These are phyloP conservation scores for Abrus pulchellus DNA, from an alignment of 306 rosid species.

Conservation along the genomic window DNA sequence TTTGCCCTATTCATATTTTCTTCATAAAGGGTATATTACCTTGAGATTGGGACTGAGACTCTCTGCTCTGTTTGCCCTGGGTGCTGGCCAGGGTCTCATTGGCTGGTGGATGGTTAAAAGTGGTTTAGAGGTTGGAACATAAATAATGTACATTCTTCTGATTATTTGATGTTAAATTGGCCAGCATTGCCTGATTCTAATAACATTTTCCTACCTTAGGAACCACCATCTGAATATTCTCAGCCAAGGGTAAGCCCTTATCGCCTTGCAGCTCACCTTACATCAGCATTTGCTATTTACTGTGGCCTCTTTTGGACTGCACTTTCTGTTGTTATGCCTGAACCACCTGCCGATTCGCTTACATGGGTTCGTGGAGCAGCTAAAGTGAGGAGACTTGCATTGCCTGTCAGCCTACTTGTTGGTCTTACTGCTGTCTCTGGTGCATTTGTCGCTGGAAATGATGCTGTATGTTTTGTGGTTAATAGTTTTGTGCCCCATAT, in stretches of 20 bases:
- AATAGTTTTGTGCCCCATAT: slow-evolving; percentile 28
- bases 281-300: slow-evolving; percentile 93
- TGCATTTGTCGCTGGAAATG: slow-evolving; percentile 97
- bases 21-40: slow-evolving; percentile 85
- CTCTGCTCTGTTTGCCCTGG: slow-evolving; percentile 75
- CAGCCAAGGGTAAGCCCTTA: slow-evolving; percentile 98
- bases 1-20: slow-evolving; percentile 93
- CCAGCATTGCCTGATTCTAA: slow-evolving; percentile 25
- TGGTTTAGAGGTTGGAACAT: slow-evolving; percentile 67
- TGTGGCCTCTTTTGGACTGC: slow-evolving; percentile 92
- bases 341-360: slow-evolving; percentile 85
- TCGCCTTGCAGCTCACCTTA: slow-evolving; percentile 97
- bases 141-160: slow-evolving; percentile 27
- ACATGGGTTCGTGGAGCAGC: slow-evolving; percentile 89
- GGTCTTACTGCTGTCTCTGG: slow-evolving; percentile 91
- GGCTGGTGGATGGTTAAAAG: slow-evolving; percentile 99
- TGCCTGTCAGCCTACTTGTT: slow-evolving; percentile 81
- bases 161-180: slow-evolving; percentile 41
- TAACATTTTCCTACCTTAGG: slow-evolving; percentile 59
- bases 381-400: slow-evolving; percentile 78
- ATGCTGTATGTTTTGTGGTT: slow-evolving; percentile 69
- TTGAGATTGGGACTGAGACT: slow-evolving; percentile 79
- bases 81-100: slow-evolving; percentile 89
- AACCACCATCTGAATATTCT: slow-evolving; percentile 81
- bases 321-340: slow-evolving; percentile 92